Percentiles rank a stretch among this genome's conserved stretches.
Conservation (phyloP, 2,329 filamentous ascomycete species). For the Alternaria angustiovoidea region DNA sequence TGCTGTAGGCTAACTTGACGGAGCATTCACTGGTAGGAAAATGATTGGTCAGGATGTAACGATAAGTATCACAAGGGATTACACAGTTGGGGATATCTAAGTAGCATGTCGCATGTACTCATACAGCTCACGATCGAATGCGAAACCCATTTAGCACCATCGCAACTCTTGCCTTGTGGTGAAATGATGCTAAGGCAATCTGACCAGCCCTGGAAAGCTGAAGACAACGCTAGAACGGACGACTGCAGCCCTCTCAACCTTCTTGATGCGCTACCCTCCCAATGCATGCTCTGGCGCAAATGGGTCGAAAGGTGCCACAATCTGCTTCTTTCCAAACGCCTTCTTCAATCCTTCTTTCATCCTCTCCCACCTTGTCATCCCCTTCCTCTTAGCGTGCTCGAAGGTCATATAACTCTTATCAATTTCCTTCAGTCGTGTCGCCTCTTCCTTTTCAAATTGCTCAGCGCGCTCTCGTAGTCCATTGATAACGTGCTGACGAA, state of each 20-base stretch:
- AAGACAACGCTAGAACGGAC: not conserved
- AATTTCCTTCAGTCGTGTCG: conserved; percentile 9
- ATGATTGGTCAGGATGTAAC: too few relatives aligned
- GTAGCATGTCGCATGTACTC: not conserved
- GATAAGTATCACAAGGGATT: not conserved
- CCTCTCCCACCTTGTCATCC: conserved; percentile 11
- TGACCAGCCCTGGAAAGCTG: not conserved
- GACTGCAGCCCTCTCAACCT: not conserved
- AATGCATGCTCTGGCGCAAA: conserved; percentile 5
- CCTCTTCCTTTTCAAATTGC: conserved; percentile 18
- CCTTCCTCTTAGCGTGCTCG: conserved; percentile 4
- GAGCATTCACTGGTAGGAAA: too few relatives aligned
- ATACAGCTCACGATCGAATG: too few relatives aligned
- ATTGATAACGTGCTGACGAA: not conserved
- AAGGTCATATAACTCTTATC: not conserved
- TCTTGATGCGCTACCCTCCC: too few relatives aligned
- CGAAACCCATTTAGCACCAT: not conserved
- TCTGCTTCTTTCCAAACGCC: conserved; percentile 14
- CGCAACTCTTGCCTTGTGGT: not conserved
- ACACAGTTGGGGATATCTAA: too few relatives aligned
- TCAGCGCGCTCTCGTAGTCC: conserved; percentile 5
- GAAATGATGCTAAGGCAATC: not conserved
- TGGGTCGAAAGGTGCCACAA: conserved; percentile 16
- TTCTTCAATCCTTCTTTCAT: conserved; percentile 2
- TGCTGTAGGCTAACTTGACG: too few relatives aligned